phyloP scores from a whole-genome alignment of 768 basidiomycete species.

The Sporobolomyces pararoseus region DNA sequence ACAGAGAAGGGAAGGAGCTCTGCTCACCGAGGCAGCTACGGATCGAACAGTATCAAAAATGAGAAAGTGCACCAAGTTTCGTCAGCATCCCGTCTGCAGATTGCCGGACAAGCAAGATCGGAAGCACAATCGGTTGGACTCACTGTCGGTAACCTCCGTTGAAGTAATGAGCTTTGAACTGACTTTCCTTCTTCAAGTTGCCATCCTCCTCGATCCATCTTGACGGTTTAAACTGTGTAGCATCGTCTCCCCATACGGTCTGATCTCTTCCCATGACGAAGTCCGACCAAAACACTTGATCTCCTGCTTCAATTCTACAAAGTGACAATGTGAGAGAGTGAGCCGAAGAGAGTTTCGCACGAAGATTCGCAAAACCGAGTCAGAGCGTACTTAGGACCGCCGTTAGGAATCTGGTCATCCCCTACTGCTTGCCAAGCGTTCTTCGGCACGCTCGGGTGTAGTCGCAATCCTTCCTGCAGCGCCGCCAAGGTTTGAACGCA shows the following conservation, averaged over 20 bases:
- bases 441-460: conserved; percentile 27
- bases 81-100: too few relatives aligned
- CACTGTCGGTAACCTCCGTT: conserved; percentile 29
- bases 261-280: conserved; percentile 19
- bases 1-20: too few relatives aligned
- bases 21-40: conserved; percentile 13
- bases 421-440: conserved; percentile 25
- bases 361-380: neutral
- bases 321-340: neutral
- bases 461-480: conserved; percentile 17
- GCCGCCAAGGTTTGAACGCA: conserved; percentile 10
- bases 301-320: conserved; percentile 19
- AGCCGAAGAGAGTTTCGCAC: neutral
- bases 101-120: neutral
- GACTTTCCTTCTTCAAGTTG: conserved; percentile 9
- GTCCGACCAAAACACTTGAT: conserved; percentile 29
- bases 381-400: neutral
- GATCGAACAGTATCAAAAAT: too few relatives aligned
- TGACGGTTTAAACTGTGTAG: conserved; percentile 19
- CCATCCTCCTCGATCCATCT: conserved; percentile 23
- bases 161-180: conserved; percentile 31
- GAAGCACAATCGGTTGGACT: neutral
- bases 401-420: conserved; percentile 30
- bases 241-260: conserved; percentile 27
- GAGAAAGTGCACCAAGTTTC: too few relatives aligned